Percentiles rank a stretch among this genome's conserved stretches.
These are phyloP conservation scores for Afroboletus lepidellus DNA, from an alignment of 1,284 basidiomycete genomes.

Conservation along the genomic window DNA sequence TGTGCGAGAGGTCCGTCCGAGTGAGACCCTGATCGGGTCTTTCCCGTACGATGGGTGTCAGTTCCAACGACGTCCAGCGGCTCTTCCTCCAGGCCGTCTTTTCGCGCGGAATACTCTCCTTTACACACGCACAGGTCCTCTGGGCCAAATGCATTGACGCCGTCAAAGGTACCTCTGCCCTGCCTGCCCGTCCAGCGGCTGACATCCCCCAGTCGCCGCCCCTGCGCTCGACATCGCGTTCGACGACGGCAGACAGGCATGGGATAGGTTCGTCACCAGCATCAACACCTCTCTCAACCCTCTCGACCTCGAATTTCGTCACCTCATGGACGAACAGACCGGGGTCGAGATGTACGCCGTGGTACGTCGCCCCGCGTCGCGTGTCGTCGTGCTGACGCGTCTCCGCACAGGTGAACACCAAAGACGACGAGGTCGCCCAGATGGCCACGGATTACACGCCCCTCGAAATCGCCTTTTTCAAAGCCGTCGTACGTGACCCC, in stretches of 20 bases:
- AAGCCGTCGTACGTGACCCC: conserved; percentile 59
- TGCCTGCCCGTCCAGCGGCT: background rate
- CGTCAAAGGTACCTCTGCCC: conserved; percentile 49
- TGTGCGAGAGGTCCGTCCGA: no score
- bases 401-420: conserved; percentile 63
- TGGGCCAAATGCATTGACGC: conserved; percentile 66
- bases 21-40: no score
- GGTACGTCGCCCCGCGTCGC: conserved; percentile 42
- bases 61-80: conserved; percentile 60
- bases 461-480: conserved; percentile 79
- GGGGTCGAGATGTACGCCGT: conserved; percentile 65
- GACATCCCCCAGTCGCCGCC: conserved; percentile 45
- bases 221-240: conserved; percentile 47
- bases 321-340: conserved; percentile 59
- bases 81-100: conserved; percentile 77
- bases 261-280: conserved; percentile 57
- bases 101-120: conserved; percentile 64
- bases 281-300: conserved; percentile 63
- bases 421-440: conserved; percentile 76
- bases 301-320: conserved; percentile 69
- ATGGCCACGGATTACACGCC: conserved; percentile 79
- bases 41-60: conserved; percentile 38
- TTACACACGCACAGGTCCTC: conserved; percentile 58
- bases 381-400: no score
- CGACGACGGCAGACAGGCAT: conserved; percentile 45